phyloP scores from a whole-genome alignment of 257 asterid genomes.

The Gentiana dahurica region DNA sequence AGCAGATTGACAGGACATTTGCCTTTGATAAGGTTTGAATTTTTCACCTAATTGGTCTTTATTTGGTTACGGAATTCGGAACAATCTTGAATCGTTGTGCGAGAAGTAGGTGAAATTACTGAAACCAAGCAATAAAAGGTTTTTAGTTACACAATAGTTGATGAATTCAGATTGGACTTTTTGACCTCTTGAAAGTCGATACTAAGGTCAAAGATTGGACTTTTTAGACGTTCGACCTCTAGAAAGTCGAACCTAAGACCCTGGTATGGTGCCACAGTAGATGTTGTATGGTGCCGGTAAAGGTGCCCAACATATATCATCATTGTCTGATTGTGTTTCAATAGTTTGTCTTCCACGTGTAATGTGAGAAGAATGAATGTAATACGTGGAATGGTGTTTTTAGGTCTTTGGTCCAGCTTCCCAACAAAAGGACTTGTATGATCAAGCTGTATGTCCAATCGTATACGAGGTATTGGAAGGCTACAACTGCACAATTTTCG shows the following conservation, averaged over 20 bases:
- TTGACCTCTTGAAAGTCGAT: background rate
- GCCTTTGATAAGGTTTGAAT: constrained; percentile 41
- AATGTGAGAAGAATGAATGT: background rate
- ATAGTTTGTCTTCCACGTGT: too few species aligned
- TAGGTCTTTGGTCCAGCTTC: constrained; percentile 47
- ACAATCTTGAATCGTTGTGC: background rate
- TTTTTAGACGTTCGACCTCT: too few species aligned
- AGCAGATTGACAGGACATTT: constrained; percentile 24
- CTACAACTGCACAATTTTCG: constrained; percentile 50
- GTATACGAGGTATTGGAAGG: constrained; percentile 46
- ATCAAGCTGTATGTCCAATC: constrained; percentile 36
- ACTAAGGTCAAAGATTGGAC: background rate
- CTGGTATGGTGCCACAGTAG: too few species aligned
- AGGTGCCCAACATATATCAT: too few species aligned
- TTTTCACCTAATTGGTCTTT: background rate
- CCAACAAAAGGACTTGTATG: constrained; percentile 37
- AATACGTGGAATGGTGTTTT: constrained; percentile 4
- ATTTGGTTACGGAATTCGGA: background rate
- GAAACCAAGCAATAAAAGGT: too few species aligned
- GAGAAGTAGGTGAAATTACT: too few species aligned
- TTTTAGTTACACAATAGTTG: too few species aligned
- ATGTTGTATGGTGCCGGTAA: too few species aligned
- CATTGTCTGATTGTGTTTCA: too few species aligned
- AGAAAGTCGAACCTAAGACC: too few species aligned
- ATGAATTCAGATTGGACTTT: too few species aligned